Evolutionary conservation across 176 grass and related monocot genomes (phyloP).

Genomic region (Avena sativa): DNA sequence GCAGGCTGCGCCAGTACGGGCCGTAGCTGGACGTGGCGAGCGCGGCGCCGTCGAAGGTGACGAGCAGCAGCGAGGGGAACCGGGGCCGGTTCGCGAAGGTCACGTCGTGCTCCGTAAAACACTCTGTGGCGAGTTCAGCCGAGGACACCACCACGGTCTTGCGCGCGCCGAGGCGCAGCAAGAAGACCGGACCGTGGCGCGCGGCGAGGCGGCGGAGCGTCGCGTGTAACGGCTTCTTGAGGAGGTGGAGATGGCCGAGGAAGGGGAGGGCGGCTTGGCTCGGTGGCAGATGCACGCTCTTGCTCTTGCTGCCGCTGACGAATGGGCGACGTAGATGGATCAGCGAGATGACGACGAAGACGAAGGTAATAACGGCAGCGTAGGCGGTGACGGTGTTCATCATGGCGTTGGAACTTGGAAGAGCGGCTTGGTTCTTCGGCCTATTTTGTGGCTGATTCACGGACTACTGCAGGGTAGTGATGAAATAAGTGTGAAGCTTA

Average conservation of each 20-base stretch:
- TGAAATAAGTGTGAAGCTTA: too few relatives aligned
- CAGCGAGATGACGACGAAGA: slow-evolving; percentile 26
- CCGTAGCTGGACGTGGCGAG: slow-evolving; percentile 43
- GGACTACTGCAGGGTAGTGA: too few relatives aligned
- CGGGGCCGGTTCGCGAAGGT: slow-evolving; percentile 61
- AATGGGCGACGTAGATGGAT: slow-evolving; percentile 10
- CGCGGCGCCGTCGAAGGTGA: slow-evolving; percentile 41
- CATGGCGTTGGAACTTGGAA: neutral
- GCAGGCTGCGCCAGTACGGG: slow-evolving; percentile 57
- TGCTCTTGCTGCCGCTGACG: neutral
- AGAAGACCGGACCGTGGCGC: slow-evolving; percentile 45
- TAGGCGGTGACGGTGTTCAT: neutral
- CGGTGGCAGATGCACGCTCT: slow-evolving; percentile 30
- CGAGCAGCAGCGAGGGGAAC: slow-evolving; percentile 1
- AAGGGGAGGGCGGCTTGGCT: slow-evolving; percentile 50
- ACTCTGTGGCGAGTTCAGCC: slow-evolving; percentile 25
- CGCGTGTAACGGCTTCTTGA: slow-evolving; percentile 59
- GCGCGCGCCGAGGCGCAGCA: slow-evolving; percentile 55
- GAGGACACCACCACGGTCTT: slow-evolving; percentile 59
- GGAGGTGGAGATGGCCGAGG: slow-evolving; percentile 67
- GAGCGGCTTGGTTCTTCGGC: too few relatives aligned
- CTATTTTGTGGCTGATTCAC: neutral
- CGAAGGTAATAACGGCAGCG: neutral
- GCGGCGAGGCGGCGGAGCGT: slow-evolving; percentile 39
- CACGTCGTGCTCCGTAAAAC: slow-evolving; percentile 64